Evolutionary conservation across 2,329 filamentous ascomycete species (phyloP).

Genomic region (Botrytis fragariae): DNA sequence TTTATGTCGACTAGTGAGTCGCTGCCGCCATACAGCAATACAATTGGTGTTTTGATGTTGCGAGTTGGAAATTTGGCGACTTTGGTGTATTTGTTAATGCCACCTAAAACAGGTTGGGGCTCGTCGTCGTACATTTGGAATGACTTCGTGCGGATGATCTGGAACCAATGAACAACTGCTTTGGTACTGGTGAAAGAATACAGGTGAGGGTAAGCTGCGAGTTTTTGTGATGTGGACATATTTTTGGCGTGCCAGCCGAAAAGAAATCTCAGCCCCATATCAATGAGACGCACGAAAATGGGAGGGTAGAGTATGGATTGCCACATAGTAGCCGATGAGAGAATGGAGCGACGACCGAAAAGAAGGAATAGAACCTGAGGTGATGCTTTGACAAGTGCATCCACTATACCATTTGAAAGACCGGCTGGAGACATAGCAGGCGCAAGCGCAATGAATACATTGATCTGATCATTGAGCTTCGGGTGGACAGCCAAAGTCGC

Average conservation of each 20-base stretch:
- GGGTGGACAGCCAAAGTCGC: slow-evolving; percentile 91
- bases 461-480: slow-evolving; percentile 84
- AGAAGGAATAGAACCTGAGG: slow-evolving; percentile 89
- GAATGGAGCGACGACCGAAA: slow-evolving; percentile 86
- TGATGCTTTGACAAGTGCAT: slow-evolving; percentile 89
- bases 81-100: slow-evolving; percentile 83
- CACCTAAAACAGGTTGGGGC: slow-evolving; percentile 70
- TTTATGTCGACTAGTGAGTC: slow-evolving; percentile 94
- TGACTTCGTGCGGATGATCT: slow-evolving; percentile 92
- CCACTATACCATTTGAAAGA: slow-evolving; percentile 83
- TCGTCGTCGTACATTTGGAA: slow-evolving; percentile 99
- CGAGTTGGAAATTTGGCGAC: slow-evolving; percentile 94
- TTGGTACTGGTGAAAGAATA: slow-evolving; percentile 98
- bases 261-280: slow-evolving; percentile 74
- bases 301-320: slow-evolving; percentile 93
- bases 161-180: slow-evolving; percentile 98
- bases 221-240: slow-evolving; percentile 81
- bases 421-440: slow-evolving; percentile 96
- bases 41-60: slow-evolving; percentile 94
- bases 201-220: slow-evolving; percentile 91
- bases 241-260: slow-evolving; percentile 89
- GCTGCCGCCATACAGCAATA: slow-evolving; percentile 87
- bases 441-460: slow-evolving; percentile 93
- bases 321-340: slow-evolving; percentile 95
- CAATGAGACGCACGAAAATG: slow-evolving; percentile 85